Evolutionary conservation across 1,284 basidiomycete species (phyloP), one percentile per base, ranked within the genome.

Genomic region (Inonotus obliquus): DNA sequence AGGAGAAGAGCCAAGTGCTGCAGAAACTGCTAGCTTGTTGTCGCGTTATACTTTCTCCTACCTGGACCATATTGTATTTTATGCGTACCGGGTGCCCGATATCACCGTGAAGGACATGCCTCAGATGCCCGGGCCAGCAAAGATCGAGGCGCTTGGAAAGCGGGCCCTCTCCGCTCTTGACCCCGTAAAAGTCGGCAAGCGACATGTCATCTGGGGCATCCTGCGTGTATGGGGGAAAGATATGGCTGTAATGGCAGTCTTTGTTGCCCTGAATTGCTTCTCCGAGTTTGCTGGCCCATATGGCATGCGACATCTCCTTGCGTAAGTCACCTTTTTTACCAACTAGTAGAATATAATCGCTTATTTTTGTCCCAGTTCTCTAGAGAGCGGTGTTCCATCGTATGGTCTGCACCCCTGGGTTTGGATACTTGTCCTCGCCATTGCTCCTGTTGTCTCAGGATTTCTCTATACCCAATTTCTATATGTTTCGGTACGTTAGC

Each of bases 1-100:
- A 6, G 65, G 66, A 63, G 77, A 72, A 59, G 44, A 71, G 25
- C 58, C 57, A 35, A 60, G 59, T 32, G 32, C 41, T 9, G 27
- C 55, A 14, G 45, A 60, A 19, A 60, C 59, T 13, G 41, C 29
- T 19, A 54, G 49, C 23, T 39, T 63, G 45, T 38, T 63, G 10
- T 63, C 62, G 25, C 38, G 62, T 23, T 53, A 55, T 21, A 56
- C 47, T 7, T 63, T 60, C 35, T 55, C 53, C 9, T 63, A 51
- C 37, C 49, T 63, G 19, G 54, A 60, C 32, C n/a, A 19, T 9
- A 60, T 60, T n/a, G 59, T 63, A 7, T 63, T 55, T 44, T 53
- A 60, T 44, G 62, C 62, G 5, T 63, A 23, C 47, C 58, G 59
- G 2, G 62, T 63, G 5, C 62, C 62, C 7, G 59, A 60, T 37